Conservation (phyloP, 78 protist species). For the Guillardia theta region DNA sequence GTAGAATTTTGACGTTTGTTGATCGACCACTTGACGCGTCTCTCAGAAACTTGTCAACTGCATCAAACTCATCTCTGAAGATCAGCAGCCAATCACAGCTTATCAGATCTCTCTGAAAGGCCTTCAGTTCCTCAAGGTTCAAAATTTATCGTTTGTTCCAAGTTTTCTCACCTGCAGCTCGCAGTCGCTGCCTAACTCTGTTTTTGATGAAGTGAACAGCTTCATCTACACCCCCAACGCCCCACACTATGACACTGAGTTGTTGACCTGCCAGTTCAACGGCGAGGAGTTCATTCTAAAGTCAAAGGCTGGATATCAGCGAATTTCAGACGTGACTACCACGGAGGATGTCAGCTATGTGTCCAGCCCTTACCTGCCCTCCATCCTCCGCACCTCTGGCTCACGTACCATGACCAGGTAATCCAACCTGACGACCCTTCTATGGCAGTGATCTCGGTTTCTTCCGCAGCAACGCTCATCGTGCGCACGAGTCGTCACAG, state of each 20-base stretch:
- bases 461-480: not conserved
- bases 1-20: no score
- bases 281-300: not conserved
- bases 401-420: not conserved
- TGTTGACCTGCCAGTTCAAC: not conserved
- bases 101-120: not conserved
- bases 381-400: not conserved
- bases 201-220: not conserved
- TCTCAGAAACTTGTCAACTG: not conserved
- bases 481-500: not conserved
- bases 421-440: no score
- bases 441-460: no score
- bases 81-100: not conserved
- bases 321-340: not conserved
- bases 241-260: not conserved
- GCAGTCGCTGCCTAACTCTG: not conserved
- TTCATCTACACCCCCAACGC: slow-evolving; percentile 19
- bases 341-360: not conserved
- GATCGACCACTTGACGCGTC: not conserved
- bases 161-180: no score
- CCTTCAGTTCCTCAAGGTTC: not conserved
- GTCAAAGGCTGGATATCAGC: not conserved
- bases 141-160: no score
- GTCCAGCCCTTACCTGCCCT: not conserved
- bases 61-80: not conserved